These are phyloP conservation scores for Epichloe scottii DNA, from an alignment of 2,329 filamentous ascomycete genomes.

Conservation along the genomic window DNA sequence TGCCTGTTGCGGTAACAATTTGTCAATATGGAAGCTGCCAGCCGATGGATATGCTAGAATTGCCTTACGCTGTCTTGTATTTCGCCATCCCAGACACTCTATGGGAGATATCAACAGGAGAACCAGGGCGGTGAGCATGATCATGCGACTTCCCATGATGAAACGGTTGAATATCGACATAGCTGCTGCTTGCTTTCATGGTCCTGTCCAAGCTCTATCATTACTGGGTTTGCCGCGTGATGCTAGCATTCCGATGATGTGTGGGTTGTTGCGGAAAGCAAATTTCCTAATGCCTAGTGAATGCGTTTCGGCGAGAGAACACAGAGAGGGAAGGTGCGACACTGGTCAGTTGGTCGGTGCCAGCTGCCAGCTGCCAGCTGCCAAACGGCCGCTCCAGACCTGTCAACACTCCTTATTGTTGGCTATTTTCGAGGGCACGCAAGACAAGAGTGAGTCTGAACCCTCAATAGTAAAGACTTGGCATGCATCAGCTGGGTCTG, in stretches of 20 bases:
- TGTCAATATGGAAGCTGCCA: not conserved
- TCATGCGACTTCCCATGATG: not conserved
- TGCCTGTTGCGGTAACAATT: not conserved
- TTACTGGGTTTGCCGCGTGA: not conserved
- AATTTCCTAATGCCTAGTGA: not conserved
- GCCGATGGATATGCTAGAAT: not conserved
- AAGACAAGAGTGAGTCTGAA: not conserved
- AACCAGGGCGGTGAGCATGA: not conserved
- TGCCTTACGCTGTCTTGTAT: not conserved
- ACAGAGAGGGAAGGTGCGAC: conserved; percentile 2
- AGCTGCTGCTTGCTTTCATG: not conserved
- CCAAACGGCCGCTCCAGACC: not conserved
- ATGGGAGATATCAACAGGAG: not conserved
- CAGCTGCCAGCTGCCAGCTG: conserved; percentile 1
- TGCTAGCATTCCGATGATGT: not conserved
- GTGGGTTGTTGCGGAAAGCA: not conserved
- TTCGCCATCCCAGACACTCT: not conserved
- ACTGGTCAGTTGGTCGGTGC: not conserved
- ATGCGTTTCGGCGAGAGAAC: not conserved
- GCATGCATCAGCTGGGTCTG: no score
- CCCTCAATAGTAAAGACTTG: not conserved
- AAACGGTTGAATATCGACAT: not conserved
- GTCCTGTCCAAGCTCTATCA: not conserved
- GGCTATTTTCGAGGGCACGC: not conserved
- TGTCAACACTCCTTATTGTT: not conserved